Evolutionary conservation across 164 flowering plant species (phyloP), one percentile per base, ranked within the genome.

Genomic region (Litsea cubeba): DNA sequence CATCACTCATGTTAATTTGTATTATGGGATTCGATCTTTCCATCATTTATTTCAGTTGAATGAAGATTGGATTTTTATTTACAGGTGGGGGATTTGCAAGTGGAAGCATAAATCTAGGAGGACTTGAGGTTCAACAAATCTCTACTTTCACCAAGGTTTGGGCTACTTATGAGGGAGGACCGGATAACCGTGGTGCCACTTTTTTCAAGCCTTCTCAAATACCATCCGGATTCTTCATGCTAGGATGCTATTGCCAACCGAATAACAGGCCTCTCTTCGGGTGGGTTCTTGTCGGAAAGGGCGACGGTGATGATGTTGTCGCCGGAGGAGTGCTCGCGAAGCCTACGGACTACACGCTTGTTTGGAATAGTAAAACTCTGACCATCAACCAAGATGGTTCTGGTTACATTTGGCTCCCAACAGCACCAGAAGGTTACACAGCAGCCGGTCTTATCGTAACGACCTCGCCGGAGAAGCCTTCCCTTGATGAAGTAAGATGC

Each of bases 101-200:
- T 18, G 98, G 99, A 71, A 80, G 14, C 23, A 89, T 93, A 67
- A 89, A 87, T 76, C 79, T 95, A 1, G 98, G 98, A 74, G 94
- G 91, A n/a, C 73, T 93, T 51, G 79, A 74, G 74, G 88, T 88
- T 22, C 58, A 83, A 18, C 90, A 87, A 70, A 67, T 93, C 23
- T 76, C 89, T 71, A 66, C 87, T 2, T 89, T 91, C 79, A 77
- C 58, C 69, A 90, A 88, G 79, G 74, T 95, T 20, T 95, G 97
- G 97, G 84, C 92, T 2, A 78, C 86, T 22, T 71, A 76, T 51
- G 89, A 90, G 66, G 95, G 93, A 0, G 98, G 97, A 46, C 83
- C 84, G 14, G 87, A 81, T 40, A 85, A 88, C 49, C 79, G 73
- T 6, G 98, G 98, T 0, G 91, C 92, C 5, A 79, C 92, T 2